A percentile compares a stretch with the other conserved stretches of the same genome.
These are phyloP conservation scores for Cercospora zeae-maydis DNA, from an alignment of 2,329 filamentous ascomycete genomes.

Conservation along the genomic window DNA sequence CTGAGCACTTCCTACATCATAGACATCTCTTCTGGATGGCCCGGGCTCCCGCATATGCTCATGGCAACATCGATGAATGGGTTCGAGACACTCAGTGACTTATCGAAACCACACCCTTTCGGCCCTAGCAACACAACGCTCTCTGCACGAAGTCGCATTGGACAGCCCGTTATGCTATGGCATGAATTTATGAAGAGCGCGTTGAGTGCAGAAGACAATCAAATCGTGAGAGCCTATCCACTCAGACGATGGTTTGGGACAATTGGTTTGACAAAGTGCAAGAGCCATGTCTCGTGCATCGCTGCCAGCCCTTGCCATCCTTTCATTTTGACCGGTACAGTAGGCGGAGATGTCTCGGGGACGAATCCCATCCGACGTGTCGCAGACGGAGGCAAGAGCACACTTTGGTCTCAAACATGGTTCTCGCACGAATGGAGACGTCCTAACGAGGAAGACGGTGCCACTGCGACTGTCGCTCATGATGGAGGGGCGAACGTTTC, in stretches of 20 bases:
- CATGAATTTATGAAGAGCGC: slow-evolving; percentile 55
- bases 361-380: slow-evolving; percentile 53
- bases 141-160: slow-evolving; percentile 50
- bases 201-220: slow-evolving; percentile 54
- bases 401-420: slow-evolving; percentile 54
- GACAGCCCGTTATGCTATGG: slow-evolving; percentile 49
- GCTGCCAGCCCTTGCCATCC: slow-evolving; percentile 54
- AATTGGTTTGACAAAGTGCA: slow-evolving; percentile 39
- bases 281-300: slow-evolving; percentile 39
- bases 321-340: slow-evolving; percentile 51
- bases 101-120: slow-evolving; percentile 44
- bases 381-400: slow-evolving; percentile 46
- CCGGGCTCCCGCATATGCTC: slow-evolving; percentile 52
- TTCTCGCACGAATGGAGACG: slow-evolving; percentile 56
- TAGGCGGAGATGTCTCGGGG: slow-evolving; percentile 50
- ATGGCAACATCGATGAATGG: slow-evolving; percentile 55
- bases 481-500: not conserved
- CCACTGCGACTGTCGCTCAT: not conserved
- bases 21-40: slow-evolving; percentile 50
- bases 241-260: slow-evolving; percentile 53
- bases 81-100: slow-evolving; percentile 52
- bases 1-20: slow-evolving; percentile 49
- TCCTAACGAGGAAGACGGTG: slow-evolving; percentile 20
- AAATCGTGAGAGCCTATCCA: slow-evolving; percentile 48
- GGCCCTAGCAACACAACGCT: slow-evolving; percentile 47